phyloP scores from a whole-genome alignment of 441 rosid genomes.

The Gossypium davidsonii region DNA sequence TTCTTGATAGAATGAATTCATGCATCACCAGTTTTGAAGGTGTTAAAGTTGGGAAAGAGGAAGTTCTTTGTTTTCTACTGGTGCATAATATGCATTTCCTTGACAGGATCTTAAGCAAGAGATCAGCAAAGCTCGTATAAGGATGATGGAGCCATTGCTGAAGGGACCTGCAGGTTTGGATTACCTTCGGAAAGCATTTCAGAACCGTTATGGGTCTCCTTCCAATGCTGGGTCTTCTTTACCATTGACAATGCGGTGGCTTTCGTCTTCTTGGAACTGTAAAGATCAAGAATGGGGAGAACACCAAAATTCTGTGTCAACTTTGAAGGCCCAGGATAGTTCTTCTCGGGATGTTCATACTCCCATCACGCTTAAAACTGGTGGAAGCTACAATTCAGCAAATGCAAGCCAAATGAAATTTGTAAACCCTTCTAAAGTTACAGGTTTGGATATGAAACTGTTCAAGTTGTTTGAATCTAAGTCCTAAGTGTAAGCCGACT shows the following conservation, averaged over 20 bases:
- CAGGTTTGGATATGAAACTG: slow-evolving; percentile 30
- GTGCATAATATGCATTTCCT: slow-evolving; percentile 10
- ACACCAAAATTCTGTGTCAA: slow-evolving; percentile 43
- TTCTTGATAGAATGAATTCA: not conserved
- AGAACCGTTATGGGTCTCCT: slow-evolving; percentile 49
- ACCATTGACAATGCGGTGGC: slow-evolving; percentile 57
- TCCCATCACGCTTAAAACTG: slow-evolving; percentile 59
- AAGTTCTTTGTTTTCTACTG: not conserved
- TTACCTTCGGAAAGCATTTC: slow-evolving; percentile 64
- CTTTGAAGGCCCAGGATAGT: slow-evolving; percentile 34
- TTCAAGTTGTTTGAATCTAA: not conserved
- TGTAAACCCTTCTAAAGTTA: slow-evolving; percentile 16
- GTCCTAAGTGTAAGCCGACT: not conserved
- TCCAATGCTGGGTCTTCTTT: slow-evolving; percentile 41
- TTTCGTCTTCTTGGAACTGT: slow-evolving; percentile 42
- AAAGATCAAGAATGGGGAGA: slow-evolving; percentile 73
- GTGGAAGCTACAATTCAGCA: slow-evolving; percentile 43
- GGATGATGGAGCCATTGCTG: slow-evolving; percentile 67
- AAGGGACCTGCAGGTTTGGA: slow-evolving; percentile 81
- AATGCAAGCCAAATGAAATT: slow-evolving; percentile 19
- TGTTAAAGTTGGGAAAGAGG: not conserved
- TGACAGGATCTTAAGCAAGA: slow-evolving; percentile 62
- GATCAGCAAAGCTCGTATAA: slow-evolving; percentile 67
- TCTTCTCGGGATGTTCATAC: slow-evolving; percentile 38
- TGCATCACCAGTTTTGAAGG: not conserved